Base-by-base conservation (phyloP, 2,329 filamentous ascomycete genomes). In the Claviceps sp. region DNA sequence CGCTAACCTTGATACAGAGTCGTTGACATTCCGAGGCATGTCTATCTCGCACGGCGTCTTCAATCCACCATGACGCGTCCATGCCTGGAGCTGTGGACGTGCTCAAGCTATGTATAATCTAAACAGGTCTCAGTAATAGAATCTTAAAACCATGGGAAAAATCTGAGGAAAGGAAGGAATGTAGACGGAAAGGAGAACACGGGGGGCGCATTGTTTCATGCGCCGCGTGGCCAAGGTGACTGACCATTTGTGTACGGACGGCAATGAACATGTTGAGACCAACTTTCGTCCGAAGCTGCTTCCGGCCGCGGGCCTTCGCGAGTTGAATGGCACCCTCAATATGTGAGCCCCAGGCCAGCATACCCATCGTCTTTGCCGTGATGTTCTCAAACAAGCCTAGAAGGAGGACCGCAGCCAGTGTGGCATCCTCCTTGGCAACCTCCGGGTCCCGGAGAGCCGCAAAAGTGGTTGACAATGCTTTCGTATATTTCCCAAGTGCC, bases 311-410 rank as follows among this genome's bases (percentile, higher is more conserved):
- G 9, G 74, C 71, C 60, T 76, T 78, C 50, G 80, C 76, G 1
- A 83, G 67, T 56, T 79, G 75, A 36, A 82, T 74, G n/a, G 80
- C 80, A 3, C 79, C 80, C 54, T 82, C 76, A n/a, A 78, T 74
- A 57, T 83, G 80, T 9, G 78, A 79, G 4, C 77, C 78, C 80
- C 80, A 83, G 1, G 78, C 77, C 51, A 75, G 66, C 60, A 75
- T 74, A 37, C 73, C 76, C 48, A 77, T 64, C 50, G 76, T 72
- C 53, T 73, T 75, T 13, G 76, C 74, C 0, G 74, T 74, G 45
- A 82, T 80, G 51, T 72, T 78, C 65, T 83, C 80, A 54, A 79
- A 84, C 22, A 82, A 66, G 0, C 79, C 77, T 26, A 84, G 61
- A 53, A 83, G 64, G 36, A 84, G 64, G 16, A 83, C 78, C 0